Percentiles rank a stretch among this genome's conserved stretches.
These are phyloP conservation scores for Trichoderma gamsii DNA, from an alignment of 495 filamentous ascomycete genomes.

Conservation along the genomic window DNA sequence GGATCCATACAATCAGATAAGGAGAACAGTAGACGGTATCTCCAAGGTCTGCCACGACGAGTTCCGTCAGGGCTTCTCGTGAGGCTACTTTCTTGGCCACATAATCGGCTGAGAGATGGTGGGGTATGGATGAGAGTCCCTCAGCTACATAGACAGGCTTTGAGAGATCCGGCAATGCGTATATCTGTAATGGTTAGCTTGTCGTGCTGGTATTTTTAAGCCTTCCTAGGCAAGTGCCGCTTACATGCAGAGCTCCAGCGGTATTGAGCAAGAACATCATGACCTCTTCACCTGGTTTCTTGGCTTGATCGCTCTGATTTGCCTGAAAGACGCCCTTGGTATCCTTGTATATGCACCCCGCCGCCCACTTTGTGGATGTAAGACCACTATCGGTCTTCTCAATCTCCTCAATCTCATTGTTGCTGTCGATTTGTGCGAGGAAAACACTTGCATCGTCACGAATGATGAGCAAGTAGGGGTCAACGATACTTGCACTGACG, in stretches of 20 bases:
- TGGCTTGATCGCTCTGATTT: conserved; percentile 34
- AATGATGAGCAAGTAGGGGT: conserved; percentile 81
- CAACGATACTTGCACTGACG: conserved; percentile 73
- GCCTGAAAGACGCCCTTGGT: conserved; percentile 49
- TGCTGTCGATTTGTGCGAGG: conserved; percentile 68
- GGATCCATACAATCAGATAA: conserved; percentile 62
- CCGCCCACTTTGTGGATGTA: conserved; percentile 62
- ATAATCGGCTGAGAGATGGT: conserved; percentile 66
- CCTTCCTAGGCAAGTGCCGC: conserved; percentile 22
- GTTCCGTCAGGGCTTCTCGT: conserved; percentile 66
- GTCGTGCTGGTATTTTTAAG: not conserved
- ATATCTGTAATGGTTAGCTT: conserved; percentile 41
- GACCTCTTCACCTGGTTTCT: conserved; percentile 41
- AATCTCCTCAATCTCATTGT: conserved; percentile 80
- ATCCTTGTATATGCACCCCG: conserved; percentile 73
- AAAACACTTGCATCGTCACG: conserved; percentile 73
- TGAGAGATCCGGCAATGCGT: conserved; percentile 54
- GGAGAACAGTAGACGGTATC: conserved; percentile 62
- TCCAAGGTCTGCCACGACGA: conserved; percentile 77
- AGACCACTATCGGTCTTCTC: conserved; percentile 50
- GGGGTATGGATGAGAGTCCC: conserved; percentile 69
- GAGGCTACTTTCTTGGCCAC: conserved; percentile 58
- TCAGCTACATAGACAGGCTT: conserved; percentile 59
- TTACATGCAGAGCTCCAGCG: conserved; percentile 66
- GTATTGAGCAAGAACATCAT: conserved; percentile 68